A percentile compares a stretch with the other conserved stretches of the same genome.
phyloP scores from a whole-genome alignment of 2,329 filamentous ascomycete species.

The Chrysoporthe austroafricana region DNA sequence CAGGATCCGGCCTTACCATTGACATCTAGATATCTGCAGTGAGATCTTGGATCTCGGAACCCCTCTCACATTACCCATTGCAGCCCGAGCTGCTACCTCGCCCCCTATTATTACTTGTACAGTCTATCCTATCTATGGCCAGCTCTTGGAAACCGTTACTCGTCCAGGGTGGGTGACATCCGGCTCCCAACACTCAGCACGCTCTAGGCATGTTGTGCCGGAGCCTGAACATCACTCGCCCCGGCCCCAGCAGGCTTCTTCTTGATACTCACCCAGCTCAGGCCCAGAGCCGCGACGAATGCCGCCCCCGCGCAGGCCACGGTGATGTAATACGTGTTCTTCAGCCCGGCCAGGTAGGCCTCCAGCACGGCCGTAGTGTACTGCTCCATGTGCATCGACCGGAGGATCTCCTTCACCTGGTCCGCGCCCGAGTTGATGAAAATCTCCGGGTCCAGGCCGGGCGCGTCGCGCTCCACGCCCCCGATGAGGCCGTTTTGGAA shows the following conservation, averaged over 20 bases:
- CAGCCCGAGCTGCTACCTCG: too few species aligned
- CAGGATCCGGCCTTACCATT: too few species aligned
- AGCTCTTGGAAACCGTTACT: too few species aligned
- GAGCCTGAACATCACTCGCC: too few species aligned
- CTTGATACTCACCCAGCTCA: constrained; percentile 61
- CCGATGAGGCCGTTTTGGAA: constrained; percentile 66
- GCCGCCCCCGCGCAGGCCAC: constrained; percentile 51
- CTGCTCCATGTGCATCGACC: constrained; percentile 44
- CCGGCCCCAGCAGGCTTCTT: constrained; percentile 31
- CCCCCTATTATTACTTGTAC: too few species aligned
- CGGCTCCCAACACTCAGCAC: too few species aligned
- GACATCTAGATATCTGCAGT: too few species aligned
- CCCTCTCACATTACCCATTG: too few species aligned
- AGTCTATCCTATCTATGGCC: too few species aligned
- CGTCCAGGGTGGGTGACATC: too few species aligned
- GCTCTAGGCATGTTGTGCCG: constrained; percentile 10
- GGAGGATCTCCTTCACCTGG: constrained; percentile 51
- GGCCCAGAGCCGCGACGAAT: constrained; percentile 47
- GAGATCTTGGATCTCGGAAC: too few species aligned
- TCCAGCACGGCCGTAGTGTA: constrained; percentile 47
- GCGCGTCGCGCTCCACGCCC: constrained; percentile 37
- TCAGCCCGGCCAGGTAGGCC: constrained; percentile 55
- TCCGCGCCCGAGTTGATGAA: constrained; percentile 36
- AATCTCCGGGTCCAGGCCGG: constrained; percentile 23
- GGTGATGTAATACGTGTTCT: constrained; percentile 56